Conservation (phyloP, 2,329 filamentous ascomycete genomes). For the Cercospora nicotianae region DNA sequence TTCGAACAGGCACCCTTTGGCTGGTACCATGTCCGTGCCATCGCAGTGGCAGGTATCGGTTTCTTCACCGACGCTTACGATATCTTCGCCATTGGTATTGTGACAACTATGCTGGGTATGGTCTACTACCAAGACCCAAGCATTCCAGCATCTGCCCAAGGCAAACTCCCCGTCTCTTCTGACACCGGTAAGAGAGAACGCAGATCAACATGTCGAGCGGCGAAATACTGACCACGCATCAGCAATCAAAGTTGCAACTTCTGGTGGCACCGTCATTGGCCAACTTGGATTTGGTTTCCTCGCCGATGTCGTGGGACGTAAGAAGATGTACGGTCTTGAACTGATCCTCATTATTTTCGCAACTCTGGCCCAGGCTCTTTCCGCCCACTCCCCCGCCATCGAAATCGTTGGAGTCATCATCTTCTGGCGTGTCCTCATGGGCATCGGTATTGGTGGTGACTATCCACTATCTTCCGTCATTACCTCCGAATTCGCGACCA, state of each 20-base stretch:
- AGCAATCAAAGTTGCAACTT: constrained; percentile 80
- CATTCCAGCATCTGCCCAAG: constrained; percentile 36
- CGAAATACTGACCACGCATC: background rate
- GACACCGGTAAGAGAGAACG: constrained; percentile 57
- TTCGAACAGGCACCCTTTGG: constrained; percentile 64
- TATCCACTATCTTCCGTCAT: constrained; percentile 82
- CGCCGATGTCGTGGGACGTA: constrained; percentile 75
- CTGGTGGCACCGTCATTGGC: constrained; percentile 78
- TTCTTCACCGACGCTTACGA: constrained; percentile 85
- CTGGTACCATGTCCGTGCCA: constrained; percentile 79
- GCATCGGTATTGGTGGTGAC: constrained; percentile 74
- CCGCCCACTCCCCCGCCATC: constrained; percentile 63
- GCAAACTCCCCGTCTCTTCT: constrained; percentile 62
- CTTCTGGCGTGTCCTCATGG: constrained; percentile 82
- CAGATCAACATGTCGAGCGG: background rate
- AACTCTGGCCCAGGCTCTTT: constrained; percentile 69
- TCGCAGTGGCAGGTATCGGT: constrained; percentile 76
- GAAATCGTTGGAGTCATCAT: constrained; percentile 66
- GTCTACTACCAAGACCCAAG: constrained; percentile 62
- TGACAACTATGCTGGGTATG: constrained; percentile 74
- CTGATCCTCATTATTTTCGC: constrained; percentile 78
- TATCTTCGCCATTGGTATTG: constrained; percentile 74
- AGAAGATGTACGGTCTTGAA: constrained; percentile 82
- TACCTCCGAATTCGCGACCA: constrained; percentile 83
- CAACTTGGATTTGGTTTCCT: constrained; percentile 78